Conservation (phyloP, 2,329 filamentous ascomycete species). For the Ceratocystis alfenasii region DNA sequence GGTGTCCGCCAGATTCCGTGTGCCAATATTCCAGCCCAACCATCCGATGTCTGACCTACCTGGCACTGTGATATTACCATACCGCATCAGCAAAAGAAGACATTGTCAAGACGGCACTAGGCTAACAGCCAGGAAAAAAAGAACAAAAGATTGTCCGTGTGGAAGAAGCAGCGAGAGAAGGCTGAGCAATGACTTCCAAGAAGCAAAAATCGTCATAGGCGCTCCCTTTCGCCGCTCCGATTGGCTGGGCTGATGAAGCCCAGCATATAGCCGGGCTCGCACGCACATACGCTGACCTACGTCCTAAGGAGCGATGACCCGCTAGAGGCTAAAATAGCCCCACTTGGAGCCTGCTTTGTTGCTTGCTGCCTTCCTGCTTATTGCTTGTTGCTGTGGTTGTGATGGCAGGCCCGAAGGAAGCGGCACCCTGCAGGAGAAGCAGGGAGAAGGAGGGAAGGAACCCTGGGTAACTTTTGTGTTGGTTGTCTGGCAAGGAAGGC, state of each 20-base stretch:
- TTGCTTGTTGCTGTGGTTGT: not conserved
- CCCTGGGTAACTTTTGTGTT: not conserved
- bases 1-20: too few relatives aligned
- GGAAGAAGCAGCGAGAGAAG: not conserved
- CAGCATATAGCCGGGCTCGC: not conserved
- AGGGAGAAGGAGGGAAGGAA: too few relatives aligned
- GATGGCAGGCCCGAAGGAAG: slow-evolving; percentile 12
- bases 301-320: not conserved
- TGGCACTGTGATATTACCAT: too few relatives aligned
- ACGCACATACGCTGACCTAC: not conserved
- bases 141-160: not conserved
- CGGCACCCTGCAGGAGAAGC: not conserved
- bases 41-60: not conserved
- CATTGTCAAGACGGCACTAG: not conserved
- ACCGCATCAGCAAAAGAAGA: too few relatives aligned
- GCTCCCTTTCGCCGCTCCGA: not conserved
- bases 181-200: not conserved
- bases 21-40: slow-evolving; percentile 2
- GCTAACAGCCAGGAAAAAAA: not conserved
- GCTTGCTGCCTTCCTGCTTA: not conserved
- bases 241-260: not conserved
- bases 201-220: slow-evolving; percentile 8
- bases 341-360: slow-evolving; percentile 1
- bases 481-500: not conserved
- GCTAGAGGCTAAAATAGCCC: slow-evolving; percentile 9